A percentile compares a stretch with the other conserved stretches of the same genome.
These are phyloP conservation scores for Malus orientalis DNA, from an alignment of 306 rosid species.

Conservation along the genomic window DNA sequence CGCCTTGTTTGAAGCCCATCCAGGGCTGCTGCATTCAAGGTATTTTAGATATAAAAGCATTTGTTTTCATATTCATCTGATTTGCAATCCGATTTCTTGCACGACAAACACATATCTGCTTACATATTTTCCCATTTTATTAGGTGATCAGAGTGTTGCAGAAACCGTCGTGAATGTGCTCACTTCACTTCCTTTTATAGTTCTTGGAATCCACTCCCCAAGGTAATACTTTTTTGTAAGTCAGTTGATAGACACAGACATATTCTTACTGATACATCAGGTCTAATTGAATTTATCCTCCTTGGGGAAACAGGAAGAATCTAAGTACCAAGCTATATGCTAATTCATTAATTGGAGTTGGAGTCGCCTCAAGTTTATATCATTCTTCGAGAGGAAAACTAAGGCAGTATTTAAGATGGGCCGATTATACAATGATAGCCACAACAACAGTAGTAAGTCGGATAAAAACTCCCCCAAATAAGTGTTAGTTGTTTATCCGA, in stretches of 20 bases:
- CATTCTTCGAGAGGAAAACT: constrained; percentile 75
- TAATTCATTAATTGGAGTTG: constrained; percentile 95
- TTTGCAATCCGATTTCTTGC: background rate
- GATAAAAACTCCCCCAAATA: background rate
- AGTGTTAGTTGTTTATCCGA: background rate
- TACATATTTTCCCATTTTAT: background rate
- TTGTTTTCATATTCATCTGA: background rate
- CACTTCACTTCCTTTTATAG: constrained; percentile 82
- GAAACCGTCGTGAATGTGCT: constrained; percentile 84
- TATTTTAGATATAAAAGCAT: constrained; percentile 19
- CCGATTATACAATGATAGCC: constrained; percentile 93
- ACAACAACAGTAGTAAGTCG: constrained; percentile 77
- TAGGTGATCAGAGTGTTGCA: constrained; percentile 64
- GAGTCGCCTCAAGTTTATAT: constrained; percentile 89
- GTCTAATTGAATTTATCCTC: constrained; percentile 4
- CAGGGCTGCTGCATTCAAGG: constrained; percentile 57
- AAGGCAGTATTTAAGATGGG: constrained; percentile 79
- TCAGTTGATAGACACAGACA: constrained; percentile 3
- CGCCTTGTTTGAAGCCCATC: constrained; percentile 74
- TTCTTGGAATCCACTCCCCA: constrained; percentile 78
- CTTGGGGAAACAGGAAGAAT: constrained; percentile 56
- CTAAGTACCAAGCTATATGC: constrained; percentile 71
- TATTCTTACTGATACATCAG: constrained; percentile 1
- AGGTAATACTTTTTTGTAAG: constrained; percentile 43
- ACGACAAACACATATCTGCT: background rate